A percentile compares a stretch with the other conserved stretches of the same genome.
phyloP scores from a whole-genome alignment of 768 basidiomycete genomes.

The Phaffia tasmanica region DNA sequence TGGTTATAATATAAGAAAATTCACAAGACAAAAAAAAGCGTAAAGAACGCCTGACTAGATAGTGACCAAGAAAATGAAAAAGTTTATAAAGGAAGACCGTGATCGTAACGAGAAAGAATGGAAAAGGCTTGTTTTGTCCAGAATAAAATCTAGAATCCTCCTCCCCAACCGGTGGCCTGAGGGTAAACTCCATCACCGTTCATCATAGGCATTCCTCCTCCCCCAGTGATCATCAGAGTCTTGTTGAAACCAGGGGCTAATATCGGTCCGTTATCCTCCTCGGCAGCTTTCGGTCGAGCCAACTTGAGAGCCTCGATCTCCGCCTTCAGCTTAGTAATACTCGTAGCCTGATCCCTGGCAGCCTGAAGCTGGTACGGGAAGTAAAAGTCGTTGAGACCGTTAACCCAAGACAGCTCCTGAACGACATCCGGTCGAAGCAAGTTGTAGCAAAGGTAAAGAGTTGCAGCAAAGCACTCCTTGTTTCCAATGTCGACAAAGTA shows the following conservation, averaged over 20 bases:
- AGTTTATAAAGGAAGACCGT: constrained; percentile 37
- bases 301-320: constrained; percentile 25
- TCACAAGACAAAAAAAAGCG: neutral
- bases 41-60: neutral
- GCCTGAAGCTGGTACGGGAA: constrained; percentile 93
- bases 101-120: neutral
- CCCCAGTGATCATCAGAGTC: constrained; percentile 21
- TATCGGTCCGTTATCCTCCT: constrained; percentile 22
- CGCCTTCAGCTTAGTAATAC: constrained; percentile 27
- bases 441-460: constrained; percentile 52
- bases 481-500: constrained; percentile 99
- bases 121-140: neutral
- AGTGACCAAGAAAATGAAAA: constrained; percentile 12
- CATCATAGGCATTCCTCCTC: constrained; percentile 9
- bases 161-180: constrained; percentile 21
- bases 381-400: constrained; percentile 90
- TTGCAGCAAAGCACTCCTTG: constrained; percentile 85
- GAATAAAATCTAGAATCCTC: constrained; percentile 4
- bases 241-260: constrained; percentile 21
- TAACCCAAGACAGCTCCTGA: constrained; percentile 91
- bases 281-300: constrained; percentile 19
- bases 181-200: constrained; percentile 8
- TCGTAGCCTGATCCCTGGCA: constrained; percentile 47
- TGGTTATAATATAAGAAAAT: neutral
- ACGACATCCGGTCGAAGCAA: constrained; percentile 84